Base-by-base conservation (phyloP, 1,284 basidiomycete species). In the Boletus mariae region DNA sequence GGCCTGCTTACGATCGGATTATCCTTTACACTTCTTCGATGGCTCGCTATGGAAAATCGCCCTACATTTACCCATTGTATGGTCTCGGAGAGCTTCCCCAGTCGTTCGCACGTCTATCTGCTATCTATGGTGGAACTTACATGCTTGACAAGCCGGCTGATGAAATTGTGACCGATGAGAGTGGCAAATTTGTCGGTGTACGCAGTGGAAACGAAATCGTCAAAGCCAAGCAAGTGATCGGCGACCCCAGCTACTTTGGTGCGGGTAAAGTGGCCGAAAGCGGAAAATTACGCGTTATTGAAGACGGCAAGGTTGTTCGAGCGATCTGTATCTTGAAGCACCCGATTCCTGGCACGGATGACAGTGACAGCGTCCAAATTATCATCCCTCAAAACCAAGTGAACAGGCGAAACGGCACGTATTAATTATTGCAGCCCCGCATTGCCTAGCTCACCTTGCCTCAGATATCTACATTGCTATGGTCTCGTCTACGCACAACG, bases 371-470 rank as follows among this genome's bases (percentile, higher is more conserved):
- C 61, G 88, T 89, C 23, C 97, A 99, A 75, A 93, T 99, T 65
- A 95, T 99, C 73, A 97, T 99, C 62, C 97, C 97, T 31, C 97
- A 99, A 76, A 98, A 98, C 73, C 97, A 99, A 75, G 94, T 99
- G 59, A 82, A 83, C 61, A 80, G 97, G 62, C 87, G 90, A 75
- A 94, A 99, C 69, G 96, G 94, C 92, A 64, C 64, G 85, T 71
- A n/a, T 38, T 26, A 54, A 25, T 50, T 31, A 20, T 52, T 48
- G 32, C 53, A 13, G 54, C 44, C 53, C 43, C 54, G 38, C 15
- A 12, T 56, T 47, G 11, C 11, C 44, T 47, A 6, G 45, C 43
- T 54, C 49, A 47, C 13, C 43, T 64, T 53, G 34, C 17, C 46
- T 3, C 61, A 98, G 95, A 99, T 75, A 99, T 99, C 71, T 99